A percentile compares a stretch with the other conserved stretches of the same genome.
These are phyloP conservation scores for Lasiodiplodia hormozganensis DNA, from an alignment of 2,329 filamentous ascomycete species.

Conservation along the genomic window DNA sequence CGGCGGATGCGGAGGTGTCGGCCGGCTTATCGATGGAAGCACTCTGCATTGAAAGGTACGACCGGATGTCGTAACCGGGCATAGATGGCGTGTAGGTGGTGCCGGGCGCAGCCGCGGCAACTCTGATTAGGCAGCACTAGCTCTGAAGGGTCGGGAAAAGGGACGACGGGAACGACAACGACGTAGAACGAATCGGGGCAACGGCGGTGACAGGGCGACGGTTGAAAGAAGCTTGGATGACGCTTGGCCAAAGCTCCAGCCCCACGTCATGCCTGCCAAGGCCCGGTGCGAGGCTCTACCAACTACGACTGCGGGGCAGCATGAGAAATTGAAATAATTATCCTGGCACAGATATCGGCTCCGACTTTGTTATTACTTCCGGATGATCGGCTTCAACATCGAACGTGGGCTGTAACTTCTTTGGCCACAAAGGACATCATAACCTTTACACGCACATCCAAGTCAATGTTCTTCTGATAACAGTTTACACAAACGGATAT, in stretches of 20 bases:
- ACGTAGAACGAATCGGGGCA: not conserved
- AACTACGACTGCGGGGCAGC: too few species aligned
- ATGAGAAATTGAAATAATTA: too few species aligned
- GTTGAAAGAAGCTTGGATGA: not conserved
- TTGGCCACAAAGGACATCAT: too few species aligned
- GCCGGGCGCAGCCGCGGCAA: not conserved
- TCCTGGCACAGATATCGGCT: too few species aligned
- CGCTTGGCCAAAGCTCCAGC: slow-evolving; percentile 18
- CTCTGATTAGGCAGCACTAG: not conserved
- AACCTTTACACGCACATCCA: not conserved
- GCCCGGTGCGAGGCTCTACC: not conserved
- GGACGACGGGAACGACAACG: not conserved
- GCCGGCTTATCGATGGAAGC: not conserved
- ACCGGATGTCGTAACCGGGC: not conserved
- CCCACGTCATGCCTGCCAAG: slow-evolving; percentile 9
- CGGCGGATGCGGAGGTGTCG: not conserved
- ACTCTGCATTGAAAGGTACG: not conserved
- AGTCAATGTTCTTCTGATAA: not conserved
- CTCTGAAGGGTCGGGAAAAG: not conserved
- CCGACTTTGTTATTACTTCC: too few species aligned
- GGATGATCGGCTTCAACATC: too few species aligned
- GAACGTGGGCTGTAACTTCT: too few species aligned
- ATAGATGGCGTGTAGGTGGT: not conserved
- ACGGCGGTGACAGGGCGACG: not conserved
- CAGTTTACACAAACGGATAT: not conserved